Percentiles rank a stretch among this genome's conserved stretches.
These are phyloP conservation scores for Pseudoperonospora humuli DNA, from an alignment of 352 stramenopile genomes.

Conservation along the genomic window DNA sequence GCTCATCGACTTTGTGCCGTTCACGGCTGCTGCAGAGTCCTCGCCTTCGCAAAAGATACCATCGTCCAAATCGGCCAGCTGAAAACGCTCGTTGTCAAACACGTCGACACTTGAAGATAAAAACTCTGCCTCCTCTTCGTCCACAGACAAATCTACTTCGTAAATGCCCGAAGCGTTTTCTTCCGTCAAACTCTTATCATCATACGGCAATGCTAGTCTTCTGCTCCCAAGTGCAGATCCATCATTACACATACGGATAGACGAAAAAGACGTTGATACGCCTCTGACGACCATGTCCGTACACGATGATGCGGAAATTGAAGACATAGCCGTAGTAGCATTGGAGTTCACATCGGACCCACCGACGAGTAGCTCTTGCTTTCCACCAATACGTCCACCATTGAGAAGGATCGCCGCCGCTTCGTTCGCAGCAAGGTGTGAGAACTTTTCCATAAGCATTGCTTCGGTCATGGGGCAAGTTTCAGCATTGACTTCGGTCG, in stretches of 20 bases:
- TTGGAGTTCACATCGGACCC: constrained; percentile 34
- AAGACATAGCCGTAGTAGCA: constrained; percentile 13
- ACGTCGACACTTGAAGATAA: constrained; percentile 14
- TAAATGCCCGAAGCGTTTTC: constrained; percentile 23
- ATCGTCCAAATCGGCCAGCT: constrained; percentile 29
- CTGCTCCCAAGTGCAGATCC: constrained; percentile 2
- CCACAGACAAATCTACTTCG: constrained; percentile 20
- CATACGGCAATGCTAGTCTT: constrained; percentile 21
- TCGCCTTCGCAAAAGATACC: constrained; percentile 18
- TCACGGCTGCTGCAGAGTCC: constrained; percentile 22
- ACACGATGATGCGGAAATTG: constrained; percentile 14
- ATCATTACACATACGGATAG: constrained; percentile 11
- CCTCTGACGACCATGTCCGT: constrained; percentile 20
- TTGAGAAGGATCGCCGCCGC: constrained; percentile 33
- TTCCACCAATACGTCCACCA: constrained; percentile 17
- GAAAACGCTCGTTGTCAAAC: constrained; percentile 18
- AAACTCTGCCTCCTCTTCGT: constrained; percentile 14
- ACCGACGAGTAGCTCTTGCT: constrained; percentile 26
- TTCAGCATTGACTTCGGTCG: constrained; percentile 23
- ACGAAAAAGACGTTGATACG: constrained; percentile 18
- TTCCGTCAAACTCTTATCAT: constrained; percentile 14
- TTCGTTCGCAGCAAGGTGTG: constrained; percentile 42
- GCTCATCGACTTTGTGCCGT: constrained; percentile 24
- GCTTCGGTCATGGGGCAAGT: constrained; percentile 42
- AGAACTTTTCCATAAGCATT: constrained; percentile 61